Conservation (phyloP, 176 grass and related monocot genomes). For the Carex cristatella region DNA sequence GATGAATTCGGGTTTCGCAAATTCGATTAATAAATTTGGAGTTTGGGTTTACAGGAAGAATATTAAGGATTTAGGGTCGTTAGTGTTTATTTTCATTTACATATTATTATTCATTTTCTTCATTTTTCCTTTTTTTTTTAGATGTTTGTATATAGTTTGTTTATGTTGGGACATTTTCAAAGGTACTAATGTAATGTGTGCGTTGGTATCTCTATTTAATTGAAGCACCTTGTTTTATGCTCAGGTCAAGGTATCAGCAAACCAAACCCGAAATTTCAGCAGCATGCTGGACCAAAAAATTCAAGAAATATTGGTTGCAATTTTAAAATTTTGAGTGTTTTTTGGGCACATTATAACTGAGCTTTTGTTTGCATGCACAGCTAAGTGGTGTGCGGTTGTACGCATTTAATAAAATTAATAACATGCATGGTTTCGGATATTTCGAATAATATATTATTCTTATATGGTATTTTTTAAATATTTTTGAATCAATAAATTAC, state of each 20-base stretch:
- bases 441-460: no score
- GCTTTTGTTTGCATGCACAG: not conserved
- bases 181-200: not conserved
- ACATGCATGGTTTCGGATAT: no score
- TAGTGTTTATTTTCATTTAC: constrained; percentile 7
- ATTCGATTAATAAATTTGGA: constrained; percentile 15
- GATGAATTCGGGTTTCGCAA: not conserved
- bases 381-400: not conserved
- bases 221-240: not conserved
- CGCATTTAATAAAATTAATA: no score
- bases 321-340: not conserved
- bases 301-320: not conserved
- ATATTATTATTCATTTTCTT: constrained; percentile 8
- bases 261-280: constrained; percentile 9
- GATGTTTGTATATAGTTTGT: constrained; percentile 5
- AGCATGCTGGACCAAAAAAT: not conserved
- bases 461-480: no score
- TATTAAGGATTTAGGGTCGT: not conserved
- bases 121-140: not conserved
- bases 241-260: not conserved
- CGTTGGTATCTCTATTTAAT: not conserved
- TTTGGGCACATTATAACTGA: not conserved
- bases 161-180: not conserved
- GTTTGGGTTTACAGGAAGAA: constrained; percentile 5
- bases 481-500: no score